Conservation (phyloP, 2,329 filamentous ascomycete genomes). For the Trichothecium sympodiale region DNA sequence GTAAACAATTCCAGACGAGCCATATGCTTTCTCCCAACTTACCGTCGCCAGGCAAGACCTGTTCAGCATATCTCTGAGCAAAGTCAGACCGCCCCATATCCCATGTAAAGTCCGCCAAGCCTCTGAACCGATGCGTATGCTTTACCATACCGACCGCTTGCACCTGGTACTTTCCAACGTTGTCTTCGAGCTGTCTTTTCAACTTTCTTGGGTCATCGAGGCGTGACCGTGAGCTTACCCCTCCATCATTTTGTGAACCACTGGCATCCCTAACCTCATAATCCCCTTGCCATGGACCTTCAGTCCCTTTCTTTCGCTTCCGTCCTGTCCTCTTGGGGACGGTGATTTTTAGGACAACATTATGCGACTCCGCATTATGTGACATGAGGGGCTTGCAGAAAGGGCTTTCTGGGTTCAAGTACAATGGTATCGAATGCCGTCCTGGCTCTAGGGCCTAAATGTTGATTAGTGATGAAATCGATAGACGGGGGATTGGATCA, state of each 20-base stretch:
- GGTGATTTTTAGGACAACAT: slow-evolving; percentile 75
- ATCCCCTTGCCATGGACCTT: slow-evolving; percentile 49
- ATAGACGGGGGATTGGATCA: too few species aligned
- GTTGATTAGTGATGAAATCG: neutral
- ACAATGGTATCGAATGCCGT: slow-evolving; percentile 51
- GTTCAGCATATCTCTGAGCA: slow-evolving; percentile 58
- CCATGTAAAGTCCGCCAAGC: slow-evolving; percentile 81
- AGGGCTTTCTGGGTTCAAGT: slow-evolving; percentile 68
- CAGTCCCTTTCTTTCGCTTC: slow-evolving; percentile 70
- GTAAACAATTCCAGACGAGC: neutral
- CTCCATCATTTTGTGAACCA: slow-evolving; percentile 6
- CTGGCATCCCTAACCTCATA: slow-evolving; percentile 18
- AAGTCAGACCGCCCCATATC: slow-evolving; percentile 55
- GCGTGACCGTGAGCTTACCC: slow-evolving; percentile 31
- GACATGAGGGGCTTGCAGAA: slow-evolving; percentile 71
- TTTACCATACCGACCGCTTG: slow-evolving; percentile 63
- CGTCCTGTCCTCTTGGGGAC: slow-evolving; percentile 80
- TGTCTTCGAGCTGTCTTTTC: slow-evolving; percentile 58
- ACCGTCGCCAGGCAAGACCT: slow-evolving; percentile 64
- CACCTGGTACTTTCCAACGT: slow-evolving; percentile 52
- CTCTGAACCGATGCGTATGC: slow-evolving; percentile 78
- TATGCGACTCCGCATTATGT: slow-evolving; percentile 64
- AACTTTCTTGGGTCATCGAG: slow-evolving; percentile 44
- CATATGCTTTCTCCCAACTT: slow-evolving; percentile 9
- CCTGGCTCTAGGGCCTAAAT: slow-evolving; percentile 34